These are phyloP conservation scores for Lodderomyces jiufengensis DNA, from an alignment of 1,139 yeast species.

Conservation along the genomic window DNA sequence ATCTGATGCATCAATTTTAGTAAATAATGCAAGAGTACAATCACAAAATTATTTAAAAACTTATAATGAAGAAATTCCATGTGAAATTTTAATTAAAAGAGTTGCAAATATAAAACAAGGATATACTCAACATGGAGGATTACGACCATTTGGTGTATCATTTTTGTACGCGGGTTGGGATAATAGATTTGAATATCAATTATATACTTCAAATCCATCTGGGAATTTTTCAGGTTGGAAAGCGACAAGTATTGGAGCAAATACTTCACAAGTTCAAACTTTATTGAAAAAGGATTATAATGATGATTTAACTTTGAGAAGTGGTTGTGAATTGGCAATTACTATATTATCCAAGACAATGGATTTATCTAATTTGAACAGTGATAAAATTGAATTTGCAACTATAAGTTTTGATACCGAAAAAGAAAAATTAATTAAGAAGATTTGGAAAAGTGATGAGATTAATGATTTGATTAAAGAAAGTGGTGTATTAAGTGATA, in stretches of 20 bases:
- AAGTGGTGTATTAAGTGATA: slow-evolving; percentile 61
- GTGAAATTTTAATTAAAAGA: slow-evolving; percentile 82
- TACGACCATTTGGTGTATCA: slow-evolving; percentile 97
- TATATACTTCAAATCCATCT: slow-evolving; percentile 93
- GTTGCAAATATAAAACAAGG: slow-evolving; percentile 96
- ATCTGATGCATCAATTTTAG: slow-evolving; percentile 91
- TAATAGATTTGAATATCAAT: slow-evolving; percentile 83
- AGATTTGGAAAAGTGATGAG: slow-evolving; percentile 76
- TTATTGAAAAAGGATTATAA: slow-evolving; percentile 91
- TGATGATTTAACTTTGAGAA: slow-evolving; percentile 71
- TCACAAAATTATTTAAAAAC: slow-evolving; percentile 85
- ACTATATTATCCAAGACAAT: slow-evolving; percentile 93
- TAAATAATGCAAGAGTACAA: slow-evolving; percentile 78
- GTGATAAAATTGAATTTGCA: slow-evolving; percentile 75
- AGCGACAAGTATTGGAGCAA: slow-evolving; percentile 96
- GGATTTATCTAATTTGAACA: slow-evolving; percentile 74
- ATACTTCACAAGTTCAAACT: slow-evolving; percentile 94
- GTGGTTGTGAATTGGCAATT: slow-evolving; percentile 83
- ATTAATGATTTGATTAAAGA: slow-evolving; percentile 71
- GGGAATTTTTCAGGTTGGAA: slow-evolving; percentile 99
- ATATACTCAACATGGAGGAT: slow-evolving; percentile 97
- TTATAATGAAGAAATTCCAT: slow-evolving; percentile 88
- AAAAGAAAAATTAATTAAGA: slow-evolving; percentile 56
- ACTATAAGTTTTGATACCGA: slow-evolving; percentile 57
- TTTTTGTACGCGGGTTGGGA: slow-evolving; percentile 96